Evolutionary conservation across 2,329 filamentous ascomycete species (phyloP).

Genomic region (Leptographium wingfieldii): DNA sequence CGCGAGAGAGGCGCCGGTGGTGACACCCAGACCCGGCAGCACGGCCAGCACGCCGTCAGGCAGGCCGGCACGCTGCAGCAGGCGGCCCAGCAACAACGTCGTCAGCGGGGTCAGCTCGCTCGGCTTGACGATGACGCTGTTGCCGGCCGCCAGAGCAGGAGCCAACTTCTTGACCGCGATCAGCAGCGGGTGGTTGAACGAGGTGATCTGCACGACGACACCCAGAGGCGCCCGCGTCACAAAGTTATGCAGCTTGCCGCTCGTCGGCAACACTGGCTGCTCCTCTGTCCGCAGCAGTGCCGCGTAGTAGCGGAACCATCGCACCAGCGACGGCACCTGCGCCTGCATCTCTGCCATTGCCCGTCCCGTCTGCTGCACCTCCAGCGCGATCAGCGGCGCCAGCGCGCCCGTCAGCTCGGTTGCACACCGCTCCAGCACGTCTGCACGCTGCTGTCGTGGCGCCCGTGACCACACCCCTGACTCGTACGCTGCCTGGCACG

Average conservation of each 20-base stretch:
- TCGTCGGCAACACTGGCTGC: conserved; percentile 51
- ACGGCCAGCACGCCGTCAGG: conserved; percentile 59
- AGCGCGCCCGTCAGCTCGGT: conserved; percentile 38
- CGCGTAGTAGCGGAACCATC: conserved; percentile 63
- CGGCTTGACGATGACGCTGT: conserved; percentile 48
- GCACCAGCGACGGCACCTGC: conserved; percentile 51
- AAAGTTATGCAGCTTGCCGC: conserved; percentile 46
- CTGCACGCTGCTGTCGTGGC: conserved; percentile 44
- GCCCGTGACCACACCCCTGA: conserved; percentile 43
- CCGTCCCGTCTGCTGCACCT: conserved; percentile 56
- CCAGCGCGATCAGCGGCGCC: conserved; percentile 44
- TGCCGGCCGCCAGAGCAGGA: conserved; percentile 46
- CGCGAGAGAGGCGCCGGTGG: conserved; percentile 40
- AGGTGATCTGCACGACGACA: conserved; percentile 43
- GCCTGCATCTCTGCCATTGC: conserved; percentile 58
- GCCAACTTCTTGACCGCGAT: conserved; percentile 49
- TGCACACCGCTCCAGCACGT: conserved; percentile 49
- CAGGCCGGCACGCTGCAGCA: conserved; percentile 55
- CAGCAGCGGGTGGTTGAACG: conserved; percentile 46
- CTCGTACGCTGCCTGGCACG: conserved; percentile 33
- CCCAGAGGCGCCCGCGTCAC: conserved; percentile 41
- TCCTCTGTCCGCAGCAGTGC: conserved; percentile 55
- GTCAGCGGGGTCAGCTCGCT: conserved; percentile 51
- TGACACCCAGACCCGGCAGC: conserved; percentile 38
- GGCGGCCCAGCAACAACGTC: conserved; percentile 43